A percentile compares a stretch with the other conserved stretches of the same genome.
Conservation (phyloP, 2,329 filamentous ascomycete species). For the Fusarium phyllophilum region DNA sequence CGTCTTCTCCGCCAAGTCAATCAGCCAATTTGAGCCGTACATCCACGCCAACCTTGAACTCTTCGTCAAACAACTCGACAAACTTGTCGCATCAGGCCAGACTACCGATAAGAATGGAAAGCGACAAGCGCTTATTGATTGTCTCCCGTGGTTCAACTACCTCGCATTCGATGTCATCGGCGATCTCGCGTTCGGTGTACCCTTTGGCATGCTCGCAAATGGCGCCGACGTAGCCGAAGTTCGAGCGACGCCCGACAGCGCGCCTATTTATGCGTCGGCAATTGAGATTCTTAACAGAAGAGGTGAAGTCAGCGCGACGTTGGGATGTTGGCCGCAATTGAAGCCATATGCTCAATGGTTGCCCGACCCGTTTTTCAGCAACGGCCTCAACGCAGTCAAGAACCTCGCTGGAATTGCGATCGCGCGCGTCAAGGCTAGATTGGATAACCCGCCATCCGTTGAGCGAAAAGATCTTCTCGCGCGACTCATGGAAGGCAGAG, state of each 20-base stretch:
- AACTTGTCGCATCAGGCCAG: conserved; percentile 60
- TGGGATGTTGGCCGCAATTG: conserved; percentile 78
- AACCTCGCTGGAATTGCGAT: conserved; percentile 89
- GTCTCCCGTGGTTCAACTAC: conserved; percentile 76
- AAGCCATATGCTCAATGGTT: conserved; percentile 84
- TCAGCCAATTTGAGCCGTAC: conserved; percentile 88
- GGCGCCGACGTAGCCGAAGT: conserved; percentile 83
- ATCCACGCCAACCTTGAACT: conserved; percentile 82
- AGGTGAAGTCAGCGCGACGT: conserved; percentile 83
- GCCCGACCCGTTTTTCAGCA: conserved; percentile 82
- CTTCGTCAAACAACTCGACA: conserved; percentile 79
- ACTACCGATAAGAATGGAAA: conserved; percentile 67
- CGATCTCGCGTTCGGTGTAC: conserved; percentile 62
- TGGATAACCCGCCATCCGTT: conserved; percentile 73
- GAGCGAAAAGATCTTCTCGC: conserved; percentile 83
- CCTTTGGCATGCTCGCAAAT: conserved; percentile 75
- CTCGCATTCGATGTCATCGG: conserved; percentile 64
- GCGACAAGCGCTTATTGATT: conserved; percentile 74
- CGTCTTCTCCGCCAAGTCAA: conserved; percentile 84
- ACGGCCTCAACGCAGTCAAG: conserved; percentile 78
- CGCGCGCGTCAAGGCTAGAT: conserved; percentile 78
- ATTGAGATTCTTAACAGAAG: conserved; percentile 90
- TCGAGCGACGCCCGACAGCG: conserved; percentile 66
- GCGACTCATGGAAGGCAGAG: conserved; percentile 85
- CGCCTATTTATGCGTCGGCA: conserved; percentile 77